Evolutionary conservation across 331 rosid species (phyloP), one percentile per base, ranked within the genome.

Genomic region (Acacia pycnantha): DNA sequence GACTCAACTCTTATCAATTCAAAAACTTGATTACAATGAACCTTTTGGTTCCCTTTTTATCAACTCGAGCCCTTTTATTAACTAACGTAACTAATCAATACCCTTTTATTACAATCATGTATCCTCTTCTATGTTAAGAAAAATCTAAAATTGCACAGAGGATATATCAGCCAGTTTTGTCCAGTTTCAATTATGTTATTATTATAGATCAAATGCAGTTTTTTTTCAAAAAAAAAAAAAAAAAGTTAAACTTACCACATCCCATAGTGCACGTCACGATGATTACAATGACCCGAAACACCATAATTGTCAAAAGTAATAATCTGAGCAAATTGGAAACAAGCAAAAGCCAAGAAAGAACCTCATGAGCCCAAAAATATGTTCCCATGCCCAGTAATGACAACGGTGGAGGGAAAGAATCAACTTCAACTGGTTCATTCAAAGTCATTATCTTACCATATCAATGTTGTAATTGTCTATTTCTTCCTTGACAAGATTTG

Each of bases 241-340:
- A n/a, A n/a, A n/a, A n/a, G n/a, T n/a, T 76, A 43, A 88, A 77
- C 94, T 87, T 85, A 92, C 98, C 90, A 26, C 43, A 90, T 90
- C 66, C 97, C 98, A 83, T 80, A 77, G 82, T 93, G 91, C 83
- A 93, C 94, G 44, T 92, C 99, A 74, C 90, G 40, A 74, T 95
- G 99, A 85, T 95, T 93, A 83, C 98, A 90, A 86, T 95, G 99
- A 77, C 99, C 99, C 0, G 99, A 95, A 75, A 95, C 91, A 80
- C 98, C 99, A 64, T 93, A 71, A 33, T 77, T 83, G 82, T 93
- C 98, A 48, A 95, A 95, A 68, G 98, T 92, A 88, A 95, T 88
- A 77, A 95, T 88, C 98, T 95, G 92, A 61, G 24, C 29, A 21
- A 44, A 46, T 71, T 72, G 59, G 6, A 72, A 40, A 87, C 61